Base-by-base conservation (phyloP, 1,139 yeast species). In the Yamadazyma diddensiae region DNA sequence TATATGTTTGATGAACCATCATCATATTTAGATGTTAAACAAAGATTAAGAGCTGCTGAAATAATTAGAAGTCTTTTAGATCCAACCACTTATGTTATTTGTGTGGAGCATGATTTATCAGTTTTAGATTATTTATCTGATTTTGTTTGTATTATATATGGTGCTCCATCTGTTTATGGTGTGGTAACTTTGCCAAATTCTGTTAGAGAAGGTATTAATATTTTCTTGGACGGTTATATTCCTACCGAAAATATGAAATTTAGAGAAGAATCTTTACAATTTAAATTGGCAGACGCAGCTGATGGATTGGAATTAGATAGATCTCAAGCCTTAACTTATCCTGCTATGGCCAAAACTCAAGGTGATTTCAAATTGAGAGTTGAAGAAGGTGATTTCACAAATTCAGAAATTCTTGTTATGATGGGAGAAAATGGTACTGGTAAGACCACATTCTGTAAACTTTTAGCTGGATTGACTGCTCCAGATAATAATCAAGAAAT, bases 381-480 rank as follows among this genome's bases (percentile, higher is more conserved):
- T 42, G 82, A 85, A 55, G 58, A 76, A 27, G 98, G 98, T 66
- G 92, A 84, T 41, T 92, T 90, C 65, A 83, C 95, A 39, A 95
- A 92, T 61, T 86, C 97, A 26, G 98, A 92, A 69, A 92, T 92
- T 52, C 76, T 92, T 55, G 98, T 92, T 39, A 87, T 92, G 97
- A 90, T 92, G 95, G 98, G 98, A 59, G 98, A 92, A 70, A 92
- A 92, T 61, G 98, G 98, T 70, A 92, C 98, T 15, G 98, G 98
- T 73, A 92, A 92, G 70, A 92, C 98, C 26, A 92, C 98, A 6
- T 82, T 92, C 71, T 90, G 97, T 75, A 85, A 83, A 59, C 70
- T 92, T 55, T 73, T 92, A 51, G 97, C 98, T 14, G 98, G 98
- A 53, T 87, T 87, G 27, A 73, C 85, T 46, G 72, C 85, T 31